A percentile compares a stretch with the other conserved stretches of the same genome.
Conservation (phyloP, 208 protist genomes). For the Trypanosoma platydactyli region DNA sequence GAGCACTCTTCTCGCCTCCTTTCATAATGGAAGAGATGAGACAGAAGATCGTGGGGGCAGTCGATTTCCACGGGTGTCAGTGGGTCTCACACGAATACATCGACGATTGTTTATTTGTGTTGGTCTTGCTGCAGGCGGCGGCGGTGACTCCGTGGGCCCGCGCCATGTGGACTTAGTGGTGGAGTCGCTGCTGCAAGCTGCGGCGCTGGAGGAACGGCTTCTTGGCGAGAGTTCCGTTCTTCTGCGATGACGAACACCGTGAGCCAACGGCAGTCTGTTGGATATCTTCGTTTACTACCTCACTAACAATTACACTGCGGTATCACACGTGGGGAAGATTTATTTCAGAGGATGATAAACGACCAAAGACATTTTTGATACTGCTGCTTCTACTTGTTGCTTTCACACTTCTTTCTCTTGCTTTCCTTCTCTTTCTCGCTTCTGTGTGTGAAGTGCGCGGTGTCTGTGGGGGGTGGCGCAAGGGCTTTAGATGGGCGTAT, state of each 20-base stretch:
- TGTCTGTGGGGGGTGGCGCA: too few relatives aligned
- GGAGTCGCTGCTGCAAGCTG: slow-evolving; percentile 16
- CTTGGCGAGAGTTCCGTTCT: too few relatives aligned
- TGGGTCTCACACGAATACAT: slow-evolving; percentile 45
- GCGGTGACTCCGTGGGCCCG: neutral
- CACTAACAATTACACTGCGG: too few relatives aligned
- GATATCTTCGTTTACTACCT: too few relatives aligned
- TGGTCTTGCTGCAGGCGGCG: slow-evolving; percentile 1
- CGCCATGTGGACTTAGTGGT: slow-evolving; percentile 21
- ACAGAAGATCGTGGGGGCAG: neutral
- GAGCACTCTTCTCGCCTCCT: slow-evolving; percentile 16
- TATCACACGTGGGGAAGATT: too few relatives aligned
- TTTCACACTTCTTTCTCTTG: neutral
- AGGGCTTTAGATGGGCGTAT: neutral
- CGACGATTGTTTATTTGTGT: slow-evolving; percentile 38
- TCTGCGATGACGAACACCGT: too few relatives aligned
- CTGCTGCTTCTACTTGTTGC: neutral
- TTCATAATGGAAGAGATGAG: neutral
- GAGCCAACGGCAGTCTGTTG: too few relatives aligned
- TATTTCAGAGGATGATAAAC: too few relatives aligned
- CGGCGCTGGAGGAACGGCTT: too few relatives aligned
- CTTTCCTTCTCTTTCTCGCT: neutral
- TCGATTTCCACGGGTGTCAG: slow-evolving; percentile 24
- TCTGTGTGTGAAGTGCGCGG: neutral
- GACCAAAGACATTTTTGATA: too few relatives aligned